phyloP scores from a whole-genome alignment of 2,329 filamentous ascomycete genomes.

The Blumeriella jaapii region DNA sequence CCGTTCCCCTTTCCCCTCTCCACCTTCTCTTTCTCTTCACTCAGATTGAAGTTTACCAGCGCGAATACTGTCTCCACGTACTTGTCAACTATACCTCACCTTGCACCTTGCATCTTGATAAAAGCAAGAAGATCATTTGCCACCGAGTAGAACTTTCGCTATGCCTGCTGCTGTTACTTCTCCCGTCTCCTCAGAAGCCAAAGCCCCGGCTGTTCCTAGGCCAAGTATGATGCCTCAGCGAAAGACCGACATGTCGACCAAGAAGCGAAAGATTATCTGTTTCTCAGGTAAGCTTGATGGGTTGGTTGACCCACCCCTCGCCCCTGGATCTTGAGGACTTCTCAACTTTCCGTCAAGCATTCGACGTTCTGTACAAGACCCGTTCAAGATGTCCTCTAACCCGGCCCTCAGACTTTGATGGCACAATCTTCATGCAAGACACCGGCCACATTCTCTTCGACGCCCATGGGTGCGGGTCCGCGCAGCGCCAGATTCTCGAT shows the following conservation, averaged over 20 bases:
- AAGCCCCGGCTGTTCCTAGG: slow-evolving; percentile 22
- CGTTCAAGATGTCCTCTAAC: slow-evolving; percentile 7
- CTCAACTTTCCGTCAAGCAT: too few relatives aligned
- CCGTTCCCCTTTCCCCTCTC: background rate
- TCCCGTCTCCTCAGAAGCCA: slow-evolving; percentile 23
- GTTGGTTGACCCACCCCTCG: slow-evolving; percentile 4
- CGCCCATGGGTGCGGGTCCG: slow-evolving; percentile 48
- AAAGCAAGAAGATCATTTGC: too few relatives aligned
- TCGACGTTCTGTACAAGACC: too few relatives aligned
- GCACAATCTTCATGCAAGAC: slow-evolving; percentile 62
- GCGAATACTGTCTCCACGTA: background rate
- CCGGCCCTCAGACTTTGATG: slow-evolving; percentile 47
- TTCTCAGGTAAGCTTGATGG: slow-evolving; percentile 38
- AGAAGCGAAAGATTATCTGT: slow-evolving; percentile 45
- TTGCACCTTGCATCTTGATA: too few relatives aligned
- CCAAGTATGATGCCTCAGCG: slow-evolving; percentile 20
- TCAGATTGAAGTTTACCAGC: background rate
- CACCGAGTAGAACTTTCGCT: slow-evolving; percentile 15
- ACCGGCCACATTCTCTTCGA: slow-evolving; percentile 60
- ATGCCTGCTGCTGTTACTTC: slow-evolving; percentile 32
- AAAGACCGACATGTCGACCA: slow-evolving; percentile 26
- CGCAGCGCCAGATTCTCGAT: slow-evolving; percentile 44
- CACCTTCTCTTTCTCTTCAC: background rate
- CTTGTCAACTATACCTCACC: too few relatives aligned
- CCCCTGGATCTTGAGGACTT: too few relatives aligned